Evolutionary conservation across 1,284 basidiomycete species (phyloP).

Genomic region (Leccinum solheimii): DNA sequence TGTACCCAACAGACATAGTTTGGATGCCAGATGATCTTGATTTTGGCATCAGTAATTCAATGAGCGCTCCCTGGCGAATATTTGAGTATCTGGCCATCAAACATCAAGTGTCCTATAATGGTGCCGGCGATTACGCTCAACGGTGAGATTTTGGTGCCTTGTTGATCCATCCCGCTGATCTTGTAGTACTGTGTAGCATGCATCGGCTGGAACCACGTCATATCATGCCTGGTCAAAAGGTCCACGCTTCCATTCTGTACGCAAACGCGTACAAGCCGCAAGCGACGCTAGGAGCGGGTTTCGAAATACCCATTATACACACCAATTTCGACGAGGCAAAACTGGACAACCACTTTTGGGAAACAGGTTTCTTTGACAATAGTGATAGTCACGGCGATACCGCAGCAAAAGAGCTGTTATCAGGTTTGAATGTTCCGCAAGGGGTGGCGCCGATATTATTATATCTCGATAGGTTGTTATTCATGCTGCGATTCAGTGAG

Average conservation of each 20-base stretch:
- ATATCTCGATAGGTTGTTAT: constrained; percentile 29
- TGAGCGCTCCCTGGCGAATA: constrained; percentile 19
- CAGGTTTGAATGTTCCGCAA: constrained; percentile 6
- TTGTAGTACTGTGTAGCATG: constrained; percentile 9
- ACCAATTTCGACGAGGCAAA: constrained; percentile 1
- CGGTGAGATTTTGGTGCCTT: constrained; percentile 12
- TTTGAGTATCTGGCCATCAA: constrained; percentile 32
- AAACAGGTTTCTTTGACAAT: constrained; percentile 26
- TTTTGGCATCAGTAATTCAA: constrained; percentile 20
- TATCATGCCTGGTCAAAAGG: constrained; percentile 34
- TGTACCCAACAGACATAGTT: constrained; percentile 23
- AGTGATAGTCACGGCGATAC: background rate
- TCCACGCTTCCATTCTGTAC: constrained; percentile 33
- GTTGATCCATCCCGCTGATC: background rate
- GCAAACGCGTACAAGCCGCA: constrained; percentile 26
- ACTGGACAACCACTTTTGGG: constrained; percentile 22
- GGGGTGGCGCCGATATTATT: constrained; percentile 15
- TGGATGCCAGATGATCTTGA: constrained; percentile 33
- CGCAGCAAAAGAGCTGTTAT: constrained; percentile 18
- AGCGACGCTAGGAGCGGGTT: constrained; percentile 30
- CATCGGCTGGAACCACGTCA: constrained; percentile 26
- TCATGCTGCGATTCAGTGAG: constrained; percentile 31
- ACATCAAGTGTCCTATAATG: constrained; percentile 27
- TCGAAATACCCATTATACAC: constrained; percentile 23
- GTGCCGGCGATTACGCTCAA: constrained; percentile 9